These are phyloP conservation scores for Serendipita sp. DNA, from an alignment of 768 basidiomycete genomes.

Conservation along the genomic window DNA sequence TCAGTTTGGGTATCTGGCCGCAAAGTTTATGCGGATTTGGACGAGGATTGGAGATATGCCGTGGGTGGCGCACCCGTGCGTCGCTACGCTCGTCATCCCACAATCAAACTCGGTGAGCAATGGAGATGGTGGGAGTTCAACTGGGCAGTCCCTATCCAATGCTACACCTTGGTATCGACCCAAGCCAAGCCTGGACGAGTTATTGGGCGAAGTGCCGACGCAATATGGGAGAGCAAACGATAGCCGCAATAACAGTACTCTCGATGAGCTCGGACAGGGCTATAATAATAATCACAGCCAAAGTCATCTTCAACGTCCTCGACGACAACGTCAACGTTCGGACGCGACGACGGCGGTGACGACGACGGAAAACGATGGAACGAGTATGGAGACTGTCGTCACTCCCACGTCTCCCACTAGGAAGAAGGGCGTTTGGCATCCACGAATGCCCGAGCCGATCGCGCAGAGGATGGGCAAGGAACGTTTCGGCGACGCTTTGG, in stretches of 20 bases:
- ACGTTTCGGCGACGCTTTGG: not conserved
- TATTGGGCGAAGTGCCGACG: not conserved
- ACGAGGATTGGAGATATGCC: not conserved
- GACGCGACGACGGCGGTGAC: not conserved
- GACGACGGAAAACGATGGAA: not conserved
- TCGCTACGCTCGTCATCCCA: conserved; percentile 2
- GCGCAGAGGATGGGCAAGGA: not conserved
- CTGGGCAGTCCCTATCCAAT: not conserved
- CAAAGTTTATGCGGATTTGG: not conserved
- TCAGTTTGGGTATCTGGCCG: not conserved
- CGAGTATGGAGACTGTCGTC: not conserved
- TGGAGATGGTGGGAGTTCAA: not conserved
- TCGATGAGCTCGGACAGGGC: too few relatives aligned
- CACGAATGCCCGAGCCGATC: not conserved
- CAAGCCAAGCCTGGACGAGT: not conserved
- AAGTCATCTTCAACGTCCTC: too few relatives aligned
- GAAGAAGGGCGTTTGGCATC: not conserved
- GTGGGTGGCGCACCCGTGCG: not conserved
- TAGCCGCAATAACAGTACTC: too few relatives aligned
- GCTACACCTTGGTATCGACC: not conserved
- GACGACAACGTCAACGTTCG: not conserved
- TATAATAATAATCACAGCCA: too few relatives aligned
- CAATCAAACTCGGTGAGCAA: not conserved
- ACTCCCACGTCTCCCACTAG: not conserved
- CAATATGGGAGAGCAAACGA: not conserved